Evolutionary conservation across 2,329 filamentous ascomycete genomes (phyloP), one percentile per base, ranked within the genome.

Genomic region (Phialophora tarda): DNA sequence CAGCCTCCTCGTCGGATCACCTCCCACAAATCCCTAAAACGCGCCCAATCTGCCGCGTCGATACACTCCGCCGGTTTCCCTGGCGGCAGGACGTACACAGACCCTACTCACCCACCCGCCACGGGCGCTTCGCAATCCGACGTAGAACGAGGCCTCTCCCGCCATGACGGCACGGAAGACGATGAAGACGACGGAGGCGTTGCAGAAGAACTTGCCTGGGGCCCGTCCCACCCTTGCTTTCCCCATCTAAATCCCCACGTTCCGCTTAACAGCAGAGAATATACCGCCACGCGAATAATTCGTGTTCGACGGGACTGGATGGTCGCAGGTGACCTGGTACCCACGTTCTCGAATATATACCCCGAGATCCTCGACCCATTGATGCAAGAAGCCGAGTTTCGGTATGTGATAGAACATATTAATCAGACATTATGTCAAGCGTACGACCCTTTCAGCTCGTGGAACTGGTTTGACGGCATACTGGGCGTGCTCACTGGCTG

Each of bases 241-340:
- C 95, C 95, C 57, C 95, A 98, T 75, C 82, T 92, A 47, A 98
- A 98, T 75, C 91, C 93, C 0, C 93, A 99, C 77, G 94, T 97
- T 5, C 89, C 93, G 0, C 76, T 91, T 11, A 83, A 88, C 64
- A 96, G 92, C 7, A 83, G 86, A 14, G 88, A 96, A 71, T 92
- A 92, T 74, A 79, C 84, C 54, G 88, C 84, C 6, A 99, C 95
- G 1, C 89, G 94, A 64, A 91, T 99, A 70, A 97, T 99, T 74
- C 89, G 95, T 17, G 90, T 99, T 69, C 89, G 89, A 65, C 86
- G 95, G 50, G 95, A 99, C 78, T 99, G 93, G 91, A 89, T 98
- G 79, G 79, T 93, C 32, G 86, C 89, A 67, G 95, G 94, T 41
- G 95, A 99, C 77, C 82, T 97, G 30, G 94, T 93, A 1, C 95